Evolutionary conservation across 2,329 filamentous ascomycete genomes (phyloP).

Genomic region (Talaromyces sp.): DNA sequence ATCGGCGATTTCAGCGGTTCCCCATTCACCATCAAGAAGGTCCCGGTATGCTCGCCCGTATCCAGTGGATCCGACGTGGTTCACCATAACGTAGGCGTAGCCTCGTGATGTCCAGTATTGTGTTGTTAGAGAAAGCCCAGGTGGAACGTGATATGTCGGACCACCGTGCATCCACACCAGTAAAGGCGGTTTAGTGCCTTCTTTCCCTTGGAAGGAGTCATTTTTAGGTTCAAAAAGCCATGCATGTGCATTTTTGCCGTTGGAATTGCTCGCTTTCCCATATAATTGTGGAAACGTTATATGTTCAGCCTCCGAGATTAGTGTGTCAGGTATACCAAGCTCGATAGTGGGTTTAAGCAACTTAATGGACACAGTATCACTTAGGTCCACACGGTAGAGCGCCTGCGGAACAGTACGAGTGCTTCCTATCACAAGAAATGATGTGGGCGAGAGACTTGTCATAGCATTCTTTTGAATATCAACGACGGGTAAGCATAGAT

Average conservation of each 20-base stretch:
- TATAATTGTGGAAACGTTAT: conserved; percentile 3
- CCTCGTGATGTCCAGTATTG: conserved; percentile 55
- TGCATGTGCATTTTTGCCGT: conserved; percentile 37
- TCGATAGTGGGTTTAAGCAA: conserved; percentile 1
- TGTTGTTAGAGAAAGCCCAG: conserved; percentile 41
- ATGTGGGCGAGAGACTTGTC: not conserved
- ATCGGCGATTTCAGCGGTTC: conserved; percentile 48
- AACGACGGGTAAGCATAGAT: conserved; percentile 3
- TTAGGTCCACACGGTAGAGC: conserved; percentile 1
- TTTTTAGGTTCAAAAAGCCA: conserved; percentile 49
- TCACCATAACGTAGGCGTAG: conserved; percentile 48
- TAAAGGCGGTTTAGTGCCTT: conserved; percentile 41
- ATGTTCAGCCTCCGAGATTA: not conserved
- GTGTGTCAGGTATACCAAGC: not conserved
- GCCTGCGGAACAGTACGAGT: conserved; percentile 1
- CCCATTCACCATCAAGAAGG: conserved; percentile 47
- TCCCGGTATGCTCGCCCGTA: conserved; percentile 49
- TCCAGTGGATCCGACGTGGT: conserved; percentile 50
- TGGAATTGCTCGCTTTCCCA: not conserved
- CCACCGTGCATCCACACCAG: conserved; percentile 51
- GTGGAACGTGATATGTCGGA: conserved; percentile 41
- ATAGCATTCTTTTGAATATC: conserved; percentile 8
- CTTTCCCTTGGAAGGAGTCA: conserved; percentile 34
- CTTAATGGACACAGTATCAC: not conserved
- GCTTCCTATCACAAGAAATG: conserved; percentile 6